Evolutionary conservation across 768 basidiomycete species (phyloP).

Genomic region (Boletus insuetus): DNA sequence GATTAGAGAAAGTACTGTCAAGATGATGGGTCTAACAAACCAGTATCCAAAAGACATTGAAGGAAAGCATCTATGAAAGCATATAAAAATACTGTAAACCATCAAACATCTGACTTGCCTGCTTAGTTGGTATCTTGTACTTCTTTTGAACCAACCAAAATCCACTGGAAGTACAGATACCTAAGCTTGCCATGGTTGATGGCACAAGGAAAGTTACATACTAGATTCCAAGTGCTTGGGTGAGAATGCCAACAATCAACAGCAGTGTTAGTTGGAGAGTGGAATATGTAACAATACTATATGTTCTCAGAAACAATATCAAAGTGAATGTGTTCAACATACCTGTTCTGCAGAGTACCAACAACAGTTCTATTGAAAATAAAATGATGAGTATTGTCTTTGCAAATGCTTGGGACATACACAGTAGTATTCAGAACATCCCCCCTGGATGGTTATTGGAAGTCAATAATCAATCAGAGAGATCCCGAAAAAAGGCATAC

Average conservation of each 20-base stretch:
- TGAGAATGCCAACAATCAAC: conserved; percentile 61
- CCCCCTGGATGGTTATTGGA: conserved; percentile 43
- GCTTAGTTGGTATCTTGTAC: conserved; percentile 62
- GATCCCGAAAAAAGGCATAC: conserved; percentile 34
- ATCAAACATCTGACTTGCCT: conserved; percentile 23
- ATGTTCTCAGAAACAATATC: conserved; percentile 2
- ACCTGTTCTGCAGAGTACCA: conserved; percentile 71
- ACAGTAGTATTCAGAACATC: conserved; percentile 75
- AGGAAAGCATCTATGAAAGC: conserved; percentile 56
- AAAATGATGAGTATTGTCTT: neutral
- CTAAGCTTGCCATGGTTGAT: neutral
- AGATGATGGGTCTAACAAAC: conserved; percentile 32
- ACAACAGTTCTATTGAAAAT: conserved; percentile 55
- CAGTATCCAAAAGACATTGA: conserved; percentile 72
- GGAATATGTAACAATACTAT: conserved; percentile 67
- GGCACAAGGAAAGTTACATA: conserved; percentile 28
- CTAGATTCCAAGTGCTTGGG: conserved; percentile 70
- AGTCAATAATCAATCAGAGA: neutral
- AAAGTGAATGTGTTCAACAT: neutral
- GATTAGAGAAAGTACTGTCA: neutral
- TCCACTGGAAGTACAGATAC: conserved; percentile 32
- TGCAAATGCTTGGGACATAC: conserved; percentile 36
- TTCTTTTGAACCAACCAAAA: conserved; percentile 71
- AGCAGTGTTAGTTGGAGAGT: conserved; percentile 68
- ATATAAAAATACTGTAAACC: neutral